These are phyloP conservation scores for Aspergillus hortae DNA, from an alignment of 2,329 filamentous ascomycete species.

Conservation along the genomic window DNA sequence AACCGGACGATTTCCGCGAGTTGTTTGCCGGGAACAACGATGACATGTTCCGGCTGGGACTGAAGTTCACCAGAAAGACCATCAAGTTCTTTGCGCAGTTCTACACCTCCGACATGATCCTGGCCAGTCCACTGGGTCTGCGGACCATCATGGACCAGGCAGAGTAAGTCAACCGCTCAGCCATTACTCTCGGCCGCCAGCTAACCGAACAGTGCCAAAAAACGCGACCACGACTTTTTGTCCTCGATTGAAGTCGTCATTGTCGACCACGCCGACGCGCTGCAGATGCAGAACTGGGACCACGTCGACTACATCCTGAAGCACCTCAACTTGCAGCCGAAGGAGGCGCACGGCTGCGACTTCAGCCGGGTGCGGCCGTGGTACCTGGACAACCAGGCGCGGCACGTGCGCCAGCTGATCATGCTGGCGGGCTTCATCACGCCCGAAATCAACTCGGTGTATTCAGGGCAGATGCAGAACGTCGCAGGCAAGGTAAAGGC, in stretches of 20 bases:
- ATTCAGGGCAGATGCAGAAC: conserved; percentile 73
- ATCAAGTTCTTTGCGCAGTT: conserved; percentile 94
- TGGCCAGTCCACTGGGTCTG: conserved; percentile 85
- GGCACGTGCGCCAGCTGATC: conserved; percentile 79
- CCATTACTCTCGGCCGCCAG: not conserved
- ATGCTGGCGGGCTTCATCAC: conserved; percentile 79
- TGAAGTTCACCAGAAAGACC: conserved; percentile 96
- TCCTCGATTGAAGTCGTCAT: conserved; percentile 89
- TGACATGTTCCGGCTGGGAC: conserved; percentile 91
- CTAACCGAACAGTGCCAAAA: conserved; percentile 50
- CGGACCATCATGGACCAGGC: conserved; percentile 83
- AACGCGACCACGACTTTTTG: conserved; percentile 81
- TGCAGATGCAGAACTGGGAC: conserved; percentile 98
- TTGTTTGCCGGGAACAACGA: conserved; percentile 94
- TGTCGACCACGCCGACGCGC: conserved; percentile 85
- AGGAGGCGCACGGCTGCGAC: conserved; percentile 86
- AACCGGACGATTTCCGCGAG: conserved; percentile 81
- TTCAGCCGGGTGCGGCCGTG: conserved; percentile 84
- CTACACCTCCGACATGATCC: conserved; percentile 92
- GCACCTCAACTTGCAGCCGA: conserved; percentile 86
- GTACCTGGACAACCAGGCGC: conserved; percentile 87
- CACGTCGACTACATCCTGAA: conserved; percentile 89
- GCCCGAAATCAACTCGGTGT: conserved; percentile 79
- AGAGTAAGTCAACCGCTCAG: conserved; percentile 47
- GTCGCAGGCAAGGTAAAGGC: conserved; percentile 75